Percentiles rank a stretch among this genome's conserved stretches.
Conservation (phyloP, 2,329 filamentous ascomycete genomes). For the Colletotrichum camelliae region DNA sequence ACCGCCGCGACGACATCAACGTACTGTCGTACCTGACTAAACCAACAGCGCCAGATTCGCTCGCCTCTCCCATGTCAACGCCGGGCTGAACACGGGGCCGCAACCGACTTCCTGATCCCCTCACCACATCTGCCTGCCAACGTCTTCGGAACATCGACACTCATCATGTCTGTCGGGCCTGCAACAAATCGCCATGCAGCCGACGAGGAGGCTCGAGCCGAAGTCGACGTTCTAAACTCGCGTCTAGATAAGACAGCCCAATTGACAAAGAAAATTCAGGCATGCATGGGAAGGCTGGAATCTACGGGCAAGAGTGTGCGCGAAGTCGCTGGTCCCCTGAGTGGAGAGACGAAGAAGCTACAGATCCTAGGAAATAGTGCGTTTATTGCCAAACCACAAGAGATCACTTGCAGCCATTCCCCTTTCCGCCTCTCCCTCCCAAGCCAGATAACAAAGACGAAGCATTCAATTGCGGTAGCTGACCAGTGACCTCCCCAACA, state of each 20-base stretch:
- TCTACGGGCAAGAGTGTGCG: constrained; percentile 88
- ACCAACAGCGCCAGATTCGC: not conserved
- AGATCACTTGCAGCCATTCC: not conserved
- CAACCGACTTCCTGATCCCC: not conserved
- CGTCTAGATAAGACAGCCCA: constrained; percentile 89
- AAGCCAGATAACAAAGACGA: not conserved
- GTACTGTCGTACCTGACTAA: not conserved
- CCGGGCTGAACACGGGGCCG: not conserved
- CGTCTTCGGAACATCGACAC: not conserved
- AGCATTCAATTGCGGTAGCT: constrained; percentile 17
- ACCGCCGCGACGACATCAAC: not conserved
- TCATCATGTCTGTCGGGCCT: constrained; percentile 57
- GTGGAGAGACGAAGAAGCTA: constrained; percentile 87
- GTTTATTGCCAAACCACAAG: constrained; percentile 27
- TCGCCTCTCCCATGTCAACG: not conserved
- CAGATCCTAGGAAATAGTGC: constrained; percentile 84
- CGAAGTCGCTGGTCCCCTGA: constrained; percentile 90
- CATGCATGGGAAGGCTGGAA: constrained; percentile 82
- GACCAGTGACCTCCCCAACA: constrained; percentile 34
- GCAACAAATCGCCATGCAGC: constrained; percentile 53
- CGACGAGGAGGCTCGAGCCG: constrained; percentile 72
- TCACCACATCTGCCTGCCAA: not conserved
- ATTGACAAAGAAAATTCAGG: constrained; percentile 94
- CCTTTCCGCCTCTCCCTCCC: not conserved
- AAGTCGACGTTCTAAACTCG: constrained; percentile 74